Evolutionary conservation across 1,284 basidiomycete species (phyloP), one percentile per base, ranked within the genome.

Genomic region (Cutaneotrichosporon cutaneum): DNA sequence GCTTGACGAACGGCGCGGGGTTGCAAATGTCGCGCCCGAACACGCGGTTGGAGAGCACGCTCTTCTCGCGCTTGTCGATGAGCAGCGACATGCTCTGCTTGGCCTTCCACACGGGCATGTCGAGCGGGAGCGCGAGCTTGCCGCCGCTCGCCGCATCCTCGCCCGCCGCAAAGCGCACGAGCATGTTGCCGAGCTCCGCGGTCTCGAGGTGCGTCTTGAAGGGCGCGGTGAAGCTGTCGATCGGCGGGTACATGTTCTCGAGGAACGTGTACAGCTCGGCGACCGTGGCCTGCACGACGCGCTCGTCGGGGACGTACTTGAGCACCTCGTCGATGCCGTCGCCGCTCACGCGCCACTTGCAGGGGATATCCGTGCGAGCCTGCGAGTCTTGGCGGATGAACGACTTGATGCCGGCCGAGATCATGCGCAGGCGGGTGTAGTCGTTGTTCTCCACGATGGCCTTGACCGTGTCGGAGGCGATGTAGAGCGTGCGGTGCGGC

Each of bases 31-130:
- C 76, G 58, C 73, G 67, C 5, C 75, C 77, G 57, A 77, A 79
- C 4, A 70, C 71, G 21, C 77, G 70, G 21, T 75, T 65, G 4
- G 77, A 78, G 9, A 79, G 70, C 33, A 73, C 75, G 35, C 74
- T 90, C 81, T 96, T 96, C 36, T 92, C 90, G 71, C 89, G 89
- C 79, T 96, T 97, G 79, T 96, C 92, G 63, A 95, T 87, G 90
- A 97, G 93, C 60, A 96, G 82, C 4, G 88, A 87, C 61, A 94
- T 78, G 2, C 90, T 93, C 18, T 87, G 85, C 65, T 87, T 88
- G 1, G 91, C 92, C 79, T 90, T 92, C 94, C 94, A 97, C 56
- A 96, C 84, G 0, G 94, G 93, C 21, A 96, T 80, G 24, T 88
- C 79, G 30, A 96, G 82, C 52, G 92, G 87, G 69, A 90, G 86